Conservation (phyloP, 768 basidiomycete species). For the Lentinula sp. region DNA sequence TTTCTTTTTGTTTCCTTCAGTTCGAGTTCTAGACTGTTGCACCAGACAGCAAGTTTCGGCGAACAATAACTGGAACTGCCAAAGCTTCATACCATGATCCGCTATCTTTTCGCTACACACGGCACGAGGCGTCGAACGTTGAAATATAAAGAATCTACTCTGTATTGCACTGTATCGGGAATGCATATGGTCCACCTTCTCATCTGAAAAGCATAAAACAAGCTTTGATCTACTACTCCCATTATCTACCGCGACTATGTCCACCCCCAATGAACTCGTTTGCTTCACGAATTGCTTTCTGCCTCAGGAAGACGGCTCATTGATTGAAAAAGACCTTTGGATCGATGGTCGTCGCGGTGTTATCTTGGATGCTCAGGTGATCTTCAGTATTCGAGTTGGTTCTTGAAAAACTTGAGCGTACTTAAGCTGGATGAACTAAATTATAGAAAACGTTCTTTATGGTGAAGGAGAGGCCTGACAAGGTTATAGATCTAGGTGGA, state of each 20-base stretch:
- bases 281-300: conserved; percentile 88
- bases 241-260: conserved; percentile 19
- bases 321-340: conserved; percentile 75
- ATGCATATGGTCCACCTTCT: neutral
- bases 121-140: neutral
- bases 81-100: neutral
- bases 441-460: conserved; percentile 62
- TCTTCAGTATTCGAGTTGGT: conserved; percentile 4
- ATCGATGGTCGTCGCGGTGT: conserved; percentile 69
- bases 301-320: conserved; percentile 71
- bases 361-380: conserved; percentile 71
- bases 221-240: neutral
- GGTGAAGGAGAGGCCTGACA: conserved; percentile 53
- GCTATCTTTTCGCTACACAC: neutral
- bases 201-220: neutral
- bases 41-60: too few relatives aligned
- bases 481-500: conserved; percentile 63
- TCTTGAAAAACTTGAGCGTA: neutral
- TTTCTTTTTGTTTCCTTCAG: too few relatives aligned
- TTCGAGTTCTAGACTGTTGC: too few relatives aligned
- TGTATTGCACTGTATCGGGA: neutral
- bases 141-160: neutral
- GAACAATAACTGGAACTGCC: too few relatives aligned
- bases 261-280: conserved; percentile 57
- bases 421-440: neutral